These are phyloP conservation scores for Calonectria multiphialidica DNA, from an alignment of 2,329 filamentous ascomycete genomes.

Conservation along the genomic window DNA sequence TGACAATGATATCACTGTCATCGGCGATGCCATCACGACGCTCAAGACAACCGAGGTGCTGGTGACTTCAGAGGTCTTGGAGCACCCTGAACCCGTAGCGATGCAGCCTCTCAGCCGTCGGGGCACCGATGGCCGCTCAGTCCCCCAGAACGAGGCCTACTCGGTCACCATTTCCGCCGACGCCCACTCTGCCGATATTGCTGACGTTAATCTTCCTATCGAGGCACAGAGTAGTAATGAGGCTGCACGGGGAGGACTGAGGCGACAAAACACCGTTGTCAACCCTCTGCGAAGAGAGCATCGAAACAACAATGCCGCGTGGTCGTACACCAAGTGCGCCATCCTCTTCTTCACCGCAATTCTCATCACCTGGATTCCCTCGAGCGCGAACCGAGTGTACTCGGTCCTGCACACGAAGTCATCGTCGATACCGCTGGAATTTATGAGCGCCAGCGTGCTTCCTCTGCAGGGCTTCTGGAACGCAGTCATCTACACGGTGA, in stretches of 20 bases:
- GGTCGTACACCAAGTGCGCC: slow-evolving; percentile 78
- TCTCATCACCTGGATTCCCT: slow-evolving; percentile 81
- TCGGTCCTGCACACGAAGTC: slow-evolving; percentile 69
- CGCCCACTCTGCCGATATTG: slow-evolving; percentile 29
- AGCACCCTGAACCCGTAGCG: slow-evolving; percentile 34
- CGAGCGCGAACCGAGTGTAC: slow-evolving; percentile 82
- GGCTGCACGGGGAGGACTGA: neutral
- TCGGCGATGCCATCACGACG: slow-evolving; percentile 59
- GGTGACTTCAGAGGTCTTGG: slow-evolving; percentile 64
- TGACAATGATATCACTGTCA: slow-evolving; percentile 55
- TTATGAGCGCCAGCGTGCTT: slow-evolving; percentile 79
- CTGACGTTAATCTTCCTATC: slow-evolving; percentile 44
- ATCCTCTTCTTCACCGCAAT: slow-evolving; percentile 79
- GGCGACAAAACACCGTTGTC: slow-evolving; percentile 24
- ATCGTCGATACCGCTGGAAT: slow-evolving; percentile 71
- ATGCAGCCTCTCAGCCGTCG: slow-evolving; percentile 40
- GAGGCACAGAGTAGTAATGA: slow-evolving; percentile 33
- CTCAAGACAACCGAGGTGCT: slow-evolving; percentile 74
- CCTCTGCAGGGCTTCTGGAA: slow-evolving; percentile 91
- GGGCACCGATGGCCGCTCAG: slow-evolving; percentile 26
- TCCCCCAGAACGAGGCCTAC: slow-evolving; percentile 47
- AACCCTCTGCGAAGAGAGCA: slow-evolving; percentile 51
- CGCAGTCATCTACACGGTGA: slow-evolving; percentile 79
- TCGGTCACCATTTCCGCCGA: slow-evolving; percentile 64
- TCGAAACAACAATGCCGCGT: slow-evolving; percentile 72